Base-by-base conservation (phyloP, 2,329 filamentous ascomycete genomes). In the Botrytis fragariae region DNA sequence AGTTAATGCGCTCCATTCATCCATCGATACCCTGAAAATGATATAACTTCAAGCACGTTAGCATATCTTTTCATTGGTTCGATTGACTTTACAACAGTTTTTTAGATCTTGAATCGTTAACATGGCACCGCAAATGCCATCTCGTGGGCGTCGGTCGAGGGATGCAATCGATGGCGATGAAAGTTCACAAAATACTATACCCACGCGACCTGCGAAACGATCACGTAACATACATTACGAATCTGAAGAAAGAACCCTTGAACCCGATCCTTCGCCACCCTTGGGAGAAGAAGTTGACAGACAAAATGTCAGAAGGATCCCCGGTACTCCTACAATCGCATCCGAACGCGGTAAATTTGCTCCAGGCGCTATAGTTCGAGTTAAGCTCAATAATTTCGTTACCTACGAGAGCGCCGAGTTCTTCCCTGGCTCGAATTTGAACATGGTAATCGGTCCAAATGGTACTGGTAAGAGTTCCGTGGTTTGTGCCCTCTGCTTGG, bases 391-490 rank as follows among this genome's bases (percentile, higher is more conserved):
- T 67, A 93, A 98, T 82, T 99, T 99, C 78, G 94, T 99, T 72
- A 99, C 96, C 0, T 99, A 99, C 83, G 94, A 93, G 68, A 90
- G 91, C 71, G 95, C 94, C 72, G 95, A 97, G 77, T 98, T 98
- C 82, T 89, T 92, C 74, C 94, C 94, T 20, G 96, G 96, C 0
- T 95, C 96, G 0, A 95, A 93, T 81, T 83, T 99, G 79, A 99
- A 99, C 81, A 98, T 99, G 95, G 91, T 99, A 71, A 97, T 99
- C 78, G 96, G 96, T 0, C 96, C 96, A n/a, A 99, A 99, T 79
- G 96, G 96, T 48, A 98, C 96, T 0, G 96, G 96, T 72, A 99
- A 99, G 84, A 98, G 95, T 83, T 98, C 96, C 0, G 86, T 99
- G 39, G 95, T 99, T 61, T 99, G 96, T 83, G 96, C 96, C 62